Percentiles rank a stretch among this genome's conserved stretches.
These are phyloP conservation scores for Podospora didyma DNA, from an alignment of 495 filamentous ascomycete species.

Conservation along the genomic window DNA sequence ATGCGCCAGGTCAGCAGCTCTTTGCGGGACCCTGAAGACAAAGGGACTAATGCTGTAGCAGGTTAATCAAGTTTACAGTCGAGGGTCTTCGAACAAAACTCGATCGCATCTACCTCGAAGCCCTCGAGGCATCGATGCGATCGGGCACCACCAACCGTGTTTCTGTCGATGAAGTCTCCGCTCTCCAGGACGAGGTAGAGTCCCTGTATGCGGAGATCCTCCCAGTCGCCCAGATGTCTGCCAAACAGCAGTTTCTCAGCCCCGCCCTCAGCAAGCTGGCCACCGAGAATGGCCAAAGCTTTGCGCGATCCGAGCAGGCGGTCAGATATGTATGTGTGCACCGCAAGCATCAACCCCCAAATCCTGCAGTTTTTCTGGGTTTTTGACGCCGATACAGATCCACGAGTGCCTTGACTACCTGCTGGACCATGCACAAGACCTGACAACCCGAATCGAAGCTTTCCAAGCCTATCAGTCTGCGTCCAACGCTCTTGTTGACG, in stretches of 20 bases:
- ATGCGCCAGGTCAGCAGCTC: constrained; percentile 29
- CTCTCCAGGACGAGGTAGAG: constrained; percentile 55
- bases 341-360: not conserved
- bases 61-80: constrained; percentile 45
- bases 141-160: constrained; percentile 15
- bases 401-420: constrained; percentile 35
- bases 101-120: constrained; percentile 44
- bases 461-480: constrained; percentile 30
- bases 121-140: constrained; percentile 23
- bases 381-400: constrained; percentile 21
- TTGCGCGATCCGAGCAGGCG: constrained; percentile 32
- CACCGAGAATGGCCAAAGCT: constrained; percentile 30
- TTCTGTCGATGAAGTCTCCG: constrained; percentile 29
- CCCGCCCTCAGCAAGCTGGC: constrained; percentile 47
- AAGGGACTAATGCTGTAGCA: constrained; percentile 17
- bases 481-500: constrained; percentile 19
- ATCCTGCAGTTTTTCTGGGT: not conserved
- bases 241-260: constrained; percentile 55
- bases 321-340: constrained; percentile 35
- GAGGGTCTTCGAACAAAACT: constrained; percentile 42
- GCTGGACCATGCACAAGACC: constrained; percentile 26
- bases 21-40: not conserved
- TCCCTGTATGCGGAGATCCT: constrained; percentile 61
- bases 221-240: constrained; percentile 58
- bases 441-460: constrained; percentile 22